These are phyloP conservation scores for Naumovozyma castellii DNA, from an alignment of 805 yeast genomes.

Conservation along the genomic window DNA sequence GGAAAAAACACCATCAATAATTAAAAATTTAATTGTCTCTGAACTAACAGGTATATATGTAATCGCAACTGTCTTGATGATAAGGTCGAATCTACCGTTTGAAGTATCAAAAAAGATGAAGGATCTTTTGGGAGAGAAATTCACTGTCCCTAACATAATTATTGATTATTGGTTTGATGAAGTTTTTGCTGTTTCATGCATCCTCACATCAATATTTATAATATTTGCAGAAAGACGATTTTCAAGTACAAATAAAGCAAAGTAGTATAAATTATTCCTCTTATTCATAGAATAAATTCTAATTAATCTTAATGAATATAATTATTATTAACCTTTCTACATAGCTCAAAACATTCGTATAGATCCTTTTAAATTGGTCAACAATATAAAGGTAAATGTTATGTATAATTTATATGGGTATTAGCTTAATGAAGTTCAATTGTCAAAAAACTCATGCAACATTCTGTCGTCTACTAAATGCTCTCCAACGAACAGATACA, in stretches of 20 bases:
- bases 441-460: conserved; percentile 36
- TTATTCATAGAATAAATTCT: no score
- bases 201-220: conserved; percentile 23
- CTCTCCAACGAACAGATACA: conserved; percentile 51
- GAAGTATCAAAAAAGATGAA: conserved; percentile 28
- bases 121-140: conserved; percentile 26
- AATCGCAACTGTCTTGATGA: conserved; percentile 32
- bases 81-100: conserved; percentile 33
- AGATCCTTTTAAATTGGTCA: no score
- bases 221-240: conserved; percentile 21
- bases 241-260: conserved; percentile 2
- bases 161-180: conserved; percentile 37
- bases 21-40: conserved; percentile 32
- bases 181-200: conserved; percentile 28
- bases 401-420: no score
- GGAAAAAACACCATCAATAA: conserved; percentile 28
- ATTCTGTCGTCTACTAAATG: conserved; percentile 57
- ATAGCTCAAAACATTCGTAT: no score
- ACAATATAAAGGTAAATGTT: no score
- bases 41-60: conserved; percentile 34
- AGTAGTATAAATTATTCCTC: no score
- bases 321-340: background rate
- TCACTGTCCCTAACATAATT: conserved; percentile 21
- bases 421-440: no score
- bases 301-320: no score